These are phyloP conservation scores for Miamiensis avidus DNA, from an alignment of 169 alveolate genomes.

Conservation along the genomic window DNA sequence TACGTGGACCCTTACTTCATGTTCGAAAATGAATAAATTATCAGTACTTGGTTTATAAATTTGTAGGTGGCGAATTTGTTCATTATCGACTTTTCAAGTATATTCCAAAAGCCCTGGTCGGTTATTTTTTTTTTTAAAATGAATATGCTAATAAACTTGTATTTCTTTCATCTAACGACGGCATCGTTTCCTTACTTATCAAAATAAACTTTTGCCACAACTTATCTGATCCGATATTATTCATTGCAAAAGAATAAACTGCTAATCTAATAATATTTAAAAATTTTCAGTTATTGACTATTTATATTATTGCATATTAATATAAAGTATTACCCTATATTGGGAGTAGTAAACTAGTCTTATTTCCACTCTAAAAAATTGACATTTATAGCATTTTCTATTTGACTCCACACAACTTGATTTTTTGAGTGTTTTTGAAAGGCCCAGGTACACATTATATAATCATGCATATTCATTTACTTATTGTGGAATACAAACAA, in stretches of 20 bases:
- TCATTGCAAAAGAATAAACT: not conserved
- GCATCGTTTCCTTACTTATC: not conserved
- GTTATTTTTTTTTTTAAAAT: too few species aligned
- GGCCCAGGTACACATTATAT: not conserved
- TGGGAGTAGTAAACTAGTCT: not conserved
- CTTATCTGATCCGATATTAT: not conserved
- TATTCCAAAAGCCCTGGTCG: not conserved
- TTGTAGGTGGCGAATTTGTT: not conserved
- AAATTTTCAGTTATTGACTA: too few species aligned
- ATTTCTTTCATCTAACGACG: not conserved
- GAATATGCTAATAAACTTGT: not conserved
- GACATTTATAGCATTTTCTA: not conserved
- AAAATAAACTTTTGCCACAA: not conserved
- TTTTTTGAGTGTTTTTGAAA: not conserved
- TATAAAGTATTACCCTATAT: not conserved
- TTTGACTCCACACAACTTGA: not conserved
- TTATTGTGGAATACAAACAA: not conserved
- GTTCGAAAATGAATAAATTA: not conserved
- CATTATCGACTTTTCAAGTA: not conserved
- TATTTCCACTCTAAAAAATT: not conserved
- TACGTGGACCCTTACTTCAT: not conserved
- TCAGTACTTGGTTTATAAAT: not conserved
- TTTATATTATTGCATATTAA: too few species aligned
- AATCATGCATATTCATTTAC: not conserved
- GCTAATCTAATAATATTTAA: not conserved